Conservation (phyloP, 768 basidiomycete species). For the Postia placenta region DNA sequence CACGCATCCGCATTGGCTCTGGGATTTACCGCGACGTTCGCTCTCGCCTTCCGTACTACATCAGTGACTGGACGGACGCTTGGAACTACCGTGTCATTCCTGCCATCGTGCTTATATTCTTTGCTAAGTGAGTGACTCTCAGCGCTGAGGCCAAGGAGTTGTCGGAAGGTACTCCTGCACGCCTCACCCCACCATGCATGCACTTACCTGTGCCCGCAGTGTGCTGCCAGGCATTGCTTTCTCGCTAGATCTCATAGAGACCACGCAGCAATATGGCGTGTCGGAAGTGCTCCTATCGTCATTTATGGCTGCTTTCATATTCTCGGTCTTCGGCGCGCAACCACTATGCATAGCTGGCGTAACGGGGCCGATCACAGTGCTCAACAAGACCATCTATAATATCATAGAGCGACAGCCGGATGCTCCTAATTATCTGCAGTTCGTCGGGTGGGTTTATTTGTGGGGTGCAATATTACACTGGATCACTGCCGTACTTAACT, state of each 20-base stretch:
- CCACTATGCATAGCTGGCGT: constrained; percentile 91
- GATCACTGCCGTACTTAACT: constrained; percentile 74
- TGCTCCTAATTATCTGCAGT: constrained; percentile 74
- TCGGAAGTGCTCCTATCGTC: constrained; percentile 78
- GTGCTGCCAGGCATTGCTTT: constrained; percentile 91
- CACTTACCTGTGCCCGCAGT: constrained; percentile 27
- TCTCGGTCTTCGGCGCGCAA: constrained; percentile 84
- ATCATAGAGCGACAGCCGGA: constrained; percentile 54
- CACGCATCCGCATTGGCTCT: constrained; percentile 25
- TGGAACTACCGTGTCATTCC: constrained; percentile 91
- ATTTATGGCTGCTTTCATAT: constrained; percentile 87
- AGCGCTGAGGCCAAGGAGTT: constrained; percentile 6
- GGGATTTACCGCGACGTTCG: constrained; percentile 71
- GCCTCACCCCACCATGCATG: neutral
- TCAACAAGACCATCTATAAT: constrained; percentile 85
- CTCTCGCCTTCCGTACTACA: constrained; percentile 72
- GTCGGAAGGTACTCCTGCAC: constrained; percentile 11
- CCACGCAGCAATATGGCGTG: constrained; percentile 85
- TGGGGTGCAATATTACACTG: constrained; percentile 87
- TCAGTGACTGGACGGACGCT: constrained; percentile 85
- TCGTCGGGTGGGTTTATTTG: constrained; percentile 89
- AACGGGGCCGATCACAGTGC: constrained; percentile 88
- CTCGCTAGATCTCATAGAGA: constrained; percentile 87
- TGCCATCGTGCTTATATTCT: constrained; percentile 80
- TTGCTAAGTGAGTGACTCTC: constrained; percentile 57